Evolutionary conservation across 441 rosid genomes (phyloP), one percentile per base, ranked within the genome.

Genomic region (Jatropha podagrica): DNA sequence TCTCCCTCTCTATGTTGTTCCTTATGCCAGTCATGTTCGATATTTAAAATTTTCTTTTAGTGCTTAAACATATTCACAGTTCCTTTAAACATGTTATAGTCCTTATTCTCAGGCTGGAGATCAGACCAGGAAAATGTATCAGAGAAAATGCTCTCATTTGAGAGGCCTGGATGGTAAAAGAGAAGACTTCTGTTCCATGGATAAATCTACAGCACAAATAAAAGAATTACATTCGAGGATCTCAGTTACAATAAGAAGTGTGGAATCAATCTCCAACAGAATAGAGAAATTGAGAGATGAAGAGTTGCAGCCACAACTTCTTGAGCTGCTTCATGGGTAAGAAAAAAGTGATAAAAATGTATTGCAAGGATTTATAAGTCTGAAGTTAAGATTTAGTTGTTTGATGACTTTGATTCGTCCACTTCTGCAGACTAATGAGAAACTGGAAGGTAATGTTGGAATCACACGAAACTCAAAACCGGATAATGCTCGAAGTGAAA

Each of bases 251-350:
- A 40, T 90, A 42, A 78, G 81, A 49, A 81, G 85, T 54, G 85
- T 78, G 2, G 88, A 86, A 73, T 81, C 88, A 54, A 88, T 86
- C 75, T 87, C 92, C 0, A 77, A 84, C 63, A 87, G 73, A 79
- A 86, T 90, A 74, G 78, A 82, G 78, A 86, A 83, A 79, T 71
- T 90, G 63, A 82, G 85, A 38, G 94, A 90, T 72, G 86, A 86
- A 81, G 91, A 90, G 83, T 69, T 90, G 77, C 85, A 86, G 66
- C 92, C 91, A 6, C 92, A 88, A 73, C 75, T 90, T 56, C 80
- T 84, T 69, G 92, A 88, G 68, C 82, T 90, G 79, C 80, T 88
- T 52, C 83, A 85, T 27, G 88, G 90, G 94, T 87, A 86, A 71
- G 86, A 77, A 72, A 40, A 68, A 37, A 71, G 73, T 58, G 17